Conservation (phyloP, 2,329 filamentous ascomycete genomes). For the Colletotrichum viniferum region DNA sequence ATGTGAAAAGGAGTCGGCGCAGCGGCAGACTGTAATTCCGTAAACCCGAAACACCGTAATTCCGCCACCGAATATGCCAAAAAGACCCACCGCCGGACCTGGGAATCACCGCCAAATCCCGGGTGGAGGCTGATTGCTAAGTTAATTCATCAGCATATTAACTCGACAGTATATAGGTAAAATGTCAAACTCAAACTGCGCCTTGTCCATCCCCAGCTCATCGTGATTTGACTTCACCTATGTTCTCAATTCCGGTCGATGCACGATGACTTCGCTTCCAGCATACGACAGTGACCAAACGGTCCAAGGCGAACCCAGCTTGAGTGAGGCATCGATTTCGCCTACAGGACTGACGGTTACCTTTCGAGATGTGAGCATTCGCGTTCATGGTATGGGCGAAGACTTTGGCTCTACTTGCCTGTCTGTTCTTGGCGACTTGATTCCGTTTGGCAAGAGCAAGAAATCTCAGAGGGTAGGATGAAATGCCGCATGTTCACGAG, state of each 20-base stretch:
- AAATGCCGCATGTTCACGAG: not conserved
- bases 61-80: not conserved
- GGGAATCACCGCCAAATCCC: not conserved
- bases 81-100: not conserved
- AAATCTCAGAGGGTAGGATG: not conserved
- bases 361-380: not conserved
- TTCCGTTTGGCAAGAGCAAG: not conserved
- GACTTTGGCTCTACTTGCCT: not conserved
- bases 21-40: not conserved
- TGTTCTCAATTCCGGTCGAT: not conserved
- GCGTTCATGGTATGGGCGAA: not conserved
- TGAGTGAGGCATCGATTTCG: not conserved
- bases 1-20: not conserved
- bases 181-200: not conserved
- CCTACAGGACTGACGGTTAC: not conserved
- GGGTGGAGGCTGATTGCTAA: not conserved
- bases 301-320: not conserved
- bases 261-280: not conserved
- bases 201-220: not conserved
- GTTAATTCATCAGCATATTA: not conserved
- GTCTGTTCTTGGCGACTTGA: not conserved
- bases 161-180: not conserved
- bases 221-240: not conserved
- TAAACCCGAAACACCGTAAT: constrained; percentile 8
- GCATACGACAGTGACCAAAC: not conserved